phyloP scores from a whole-genome alignment of 139 green algal genomes.

The Zygnema cylindricum region DNA sequence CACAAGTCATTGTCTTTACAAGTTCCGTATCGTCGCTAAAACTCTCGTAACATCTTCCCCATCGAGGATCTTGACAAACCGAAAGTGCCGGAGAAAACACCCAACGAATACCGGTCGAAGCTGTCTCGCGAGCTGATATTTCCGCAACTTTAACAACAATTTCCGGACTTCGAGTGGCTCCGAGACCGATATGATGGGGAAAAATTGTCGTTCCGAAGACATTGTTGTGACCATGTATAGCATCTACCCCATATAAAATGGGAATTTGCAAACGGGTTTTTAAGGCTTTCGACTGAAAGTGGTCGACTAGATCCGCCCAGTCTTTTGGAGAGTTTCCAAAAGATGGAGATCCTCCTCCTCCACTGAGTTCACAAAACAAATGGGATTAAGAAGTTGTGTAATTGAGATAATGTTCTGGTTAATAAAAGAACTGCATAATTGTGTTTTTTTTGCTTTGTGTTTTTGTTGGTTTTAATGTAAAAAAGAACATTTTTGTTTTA shows the following conservation, averaged over 20 bases:
- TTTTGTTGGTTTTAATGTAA: background rate
- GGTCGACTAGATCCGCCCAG: constrained; percentile 20
- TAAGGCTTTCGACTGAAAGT: constrained; percentile 15
- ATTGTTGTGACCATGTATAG: constrained; percentile 49
- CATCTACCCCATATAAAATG: constrained; percentile 31
- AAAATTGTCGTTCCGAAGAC: constrained; percentile 39
- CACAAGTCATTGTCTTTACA: constrained; percentile 5
- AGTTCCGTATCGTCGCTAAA: constrained; percentile 31
- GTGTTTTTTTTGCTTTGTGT: background rate
- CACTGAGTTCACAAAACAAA: background rate
- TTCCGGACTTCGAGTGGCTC: background rate
- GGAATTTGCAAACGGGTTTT: constrained; percentile 32
- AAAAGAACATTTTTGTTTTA: background rate
- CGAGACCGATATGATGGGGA: constrained; percentile 40
- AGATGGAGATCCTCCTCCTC: background rate
- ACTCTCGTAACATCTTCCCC: constrained; percentile 52
- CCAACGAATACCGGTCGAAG: constrained; percentile 33
- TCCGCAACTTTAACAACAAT: background rate
- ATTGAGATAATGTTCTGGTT: background rate
- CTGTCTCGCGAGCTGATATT: background rate
- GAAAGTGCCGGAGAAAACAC: constrained; percentile 18
- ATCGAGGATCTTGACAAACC: constrained; percentile 38
- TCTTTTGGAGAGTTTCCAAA: background rate
- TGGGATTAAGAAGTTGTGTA: background rate
- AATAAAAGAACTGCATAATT: background rate